Conservation (phyloP, 306 rosid species). For the Hippophae rhamnoides region DNA sequence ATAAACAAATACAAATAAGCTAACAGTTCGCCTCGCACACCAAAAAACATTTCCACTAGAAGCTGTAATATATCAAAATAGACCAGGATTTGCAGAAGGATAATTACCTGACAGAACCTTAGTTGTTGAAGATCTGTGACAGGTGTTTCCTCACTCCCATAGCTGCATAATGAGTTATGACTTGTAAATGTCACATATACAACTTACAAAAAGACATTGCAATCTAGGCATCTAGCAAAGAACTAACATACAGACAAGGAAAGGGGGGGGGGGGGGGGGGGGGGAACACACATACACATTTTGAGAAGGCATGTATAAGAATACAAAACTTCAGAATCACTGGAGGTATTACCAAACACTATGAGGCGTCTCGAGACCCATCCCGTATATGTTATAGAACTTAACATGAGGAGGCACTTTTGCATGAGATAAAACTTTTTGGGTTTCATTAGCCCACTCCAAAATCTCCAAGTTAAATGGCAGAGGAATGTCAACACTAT, state of each 20-base stretch:
- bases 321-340: conserved; percentile 5
- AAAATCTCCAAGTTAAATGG: conserved; percentile 73
- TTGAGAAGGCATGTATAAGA: not conserved
- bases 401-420: conserved; percentile 76
- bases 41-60: not conserved
- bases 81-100: conserved; percentile 6
- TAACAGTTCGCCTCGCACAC: not conserved
- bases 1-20: not conserved
- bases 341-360: conserved; percentile 61
- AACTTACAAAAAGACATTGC: not conserved
- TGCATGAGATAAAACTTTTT: conserved; percentile 56
- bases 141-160: conserved; percentile 62
- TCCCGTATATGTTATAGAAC: conserved; percentile 86
- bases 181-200: conserved; percentile 6
- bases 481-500: conserved; percentile 48
- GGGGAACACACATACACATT: not conserved
- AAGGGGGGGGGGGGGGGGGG: too few species aligned
- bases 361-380: conserved; percentile 62
- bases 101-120: conserved; percentile 47
- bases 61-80: conserved; percentile 8
- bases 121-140: conserved; percentile 59
- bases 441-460: conserved; percentile 83
- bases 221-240: not conserved
- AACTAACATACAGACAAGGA: not conserved
- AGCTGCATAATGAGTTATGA: conserved; percentile 46